Conservation (phyloP, 140 eudicot species). For the Ambrosia hybrid region DNA sequence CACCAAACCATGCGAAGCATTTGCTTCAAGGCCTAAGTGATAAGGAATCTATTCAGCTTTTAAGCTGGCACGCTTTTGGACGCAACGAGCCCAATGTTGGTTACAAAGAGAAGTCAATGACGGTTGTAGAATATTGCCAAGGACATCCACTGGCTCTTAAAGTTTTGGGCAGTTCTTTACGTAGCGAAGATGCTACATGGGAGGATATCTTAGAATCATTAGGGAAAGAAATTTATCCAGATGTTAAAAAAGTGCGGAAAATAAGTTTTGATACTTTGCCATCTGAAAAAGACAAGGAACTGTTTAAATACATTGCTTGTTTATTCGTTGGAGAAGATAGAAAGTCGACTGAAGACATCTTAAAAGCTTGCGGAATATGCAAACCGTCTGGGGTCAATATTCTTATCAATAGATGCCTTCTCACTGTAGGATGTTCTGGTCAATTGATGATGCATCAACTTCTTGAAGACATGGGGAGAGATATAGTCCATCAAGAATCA, state of each 20-base stretch:
- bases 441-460: constrained; percentile 30
- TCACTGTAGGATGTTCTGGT: background rate
- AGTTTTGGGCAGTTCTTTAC: constrained; percentile 24
- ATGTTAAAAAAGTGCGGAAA: constrained; percentile 15
- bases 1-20: constrained; percentile 11
- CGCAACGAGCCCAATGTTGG: constrained; percentile 5
- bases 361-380: constrained; percentile 21
- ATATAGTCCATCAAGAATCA: constrained; percentile 25
- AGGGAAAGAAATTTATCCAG: constrained; percentile 11
- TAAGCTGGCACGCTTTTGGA: constrained; percentile 30
- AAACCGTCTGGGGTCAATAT: constrained; percentile 17
- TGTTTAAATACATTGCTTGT: constrained; percentile 40
- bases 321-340: constrained; percentile 28
- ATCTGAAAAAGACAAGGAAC: constrained; percentile 13
- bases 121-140: constrained; percentile 5
- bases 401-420: constrained; percentile 28
- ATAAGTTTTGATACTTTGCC: constrained; percentile 27
- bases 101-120: background rate
- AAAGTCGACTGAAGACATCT: constrained; percentile 5
- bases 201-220: constrained; percentile 1
- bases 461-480: constrained; percentile 35
- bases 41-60: constrained; percentile 27
- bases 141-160: constrained; percentile 34
- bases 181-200: constrained; percentile 15
- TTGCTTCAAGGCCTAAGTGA: constrained; percentile 20